Base-by-base conservation (phyloP, 73 alveolate genomes). In the Paramecium tetraurelia region DNA sequence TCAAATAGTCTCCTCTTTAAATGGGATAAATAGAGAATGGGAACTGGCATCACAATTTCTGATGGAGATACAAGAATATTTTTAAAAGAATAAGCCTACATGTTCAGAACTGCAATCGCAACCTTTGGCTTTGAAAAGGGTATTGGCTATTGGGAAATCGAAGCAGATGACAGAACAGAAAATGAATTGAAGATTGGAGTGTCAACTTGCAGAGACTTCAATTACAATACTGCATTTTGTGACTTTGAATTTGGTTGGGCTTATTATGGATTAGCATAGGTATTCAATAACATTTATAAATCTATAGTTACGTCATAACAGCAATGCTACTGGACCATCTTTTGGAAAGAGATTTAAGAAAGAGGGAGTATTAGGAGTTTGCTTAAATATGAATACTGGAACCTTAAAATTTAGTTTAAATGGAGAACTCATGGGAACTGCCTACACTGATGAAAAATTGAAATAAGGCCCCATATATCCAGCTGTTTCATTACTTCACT, bases 241-340 rank as follows among this genome's bases (percentile, higher is more conserved):
- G 98, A 96, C 85, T 95, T 85, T 92, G 96, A 95, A 10, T 96
- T 93, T 50, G 98, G 98, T 16, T 96, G 95, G 94, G 98, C 98
- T 22, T 96, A 92, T 89, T 96, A 96, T 95, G 98, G 98, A 35
- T 85, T 96, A 44, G 98, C 96, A 33, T 58, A 95, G 59, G 90
- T 80, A 80, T 35, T 6, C 14, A 22, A 4, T 14, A 3, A 0
- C 44, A 75, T 31, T 21, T 44, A 21, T 3, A 11, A 0, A 7
- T 22, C 2, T 36, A 33, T 80, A 80, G 90, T 92, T 96, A 14
- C 95, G 98, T 89, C 98, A 96, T 86, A 84, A 95, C 5, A 86
- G 93, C 31, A 96, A 96, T 90, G 96, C 97, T 6, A 77, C 94
- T 22, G 98, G 98, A 4, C 93, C 92, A 38, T 71, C 93, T 27